A percentile compares a stretch with the other conserved stretches of the same genome.
Conservation (phyloP, 441 rosid genomes). For the Isatis lusitanica region DNA sequence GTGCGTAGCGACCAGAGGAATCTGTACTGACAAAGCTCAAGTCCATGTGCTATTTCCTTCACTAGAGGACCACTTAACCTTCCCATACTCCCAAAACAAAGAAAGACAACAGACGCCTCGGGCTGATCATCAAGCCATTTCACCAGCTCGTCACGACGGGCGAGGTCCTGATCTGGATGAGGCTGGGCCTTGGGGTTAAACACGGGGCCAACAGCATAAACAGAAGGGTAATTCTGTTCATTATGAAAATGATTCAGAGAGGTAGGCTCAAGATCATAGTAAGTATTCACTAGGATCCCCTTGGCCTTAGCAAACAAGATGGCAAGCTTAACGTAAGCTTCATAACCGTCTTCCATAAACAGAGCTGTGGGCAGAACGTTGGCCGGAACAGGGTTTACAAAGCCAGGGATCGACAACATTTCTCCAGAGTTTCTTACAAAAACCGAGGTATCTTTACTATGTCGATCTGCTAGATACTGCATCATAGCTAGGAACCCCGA, state of each 20-base stretch:
- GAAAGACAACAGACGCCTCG: constrained; percentile 38
- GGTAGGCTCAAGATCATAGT: constrained; percentile 44
- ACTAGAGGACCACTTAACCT: constrained; percentile 36
- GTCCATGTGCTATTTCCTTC: constrained; percentile 44
- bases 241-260: constrained; percentile 33
- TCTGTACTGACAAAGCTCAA: constrained; percentile 43
- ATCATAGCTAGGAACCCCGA: constrained; percentile 42
- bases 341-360: constrained; percentile 36
- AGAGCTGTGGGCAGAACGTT: constrained; percentile 40
- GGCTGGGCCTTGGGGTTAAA: constrained; percentile 44
- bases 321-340: constrained; percentile 33
- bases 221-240: constrained; percentile 28
- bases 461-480: constrained; percentile 36
- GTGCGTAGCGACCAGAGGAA: constrained; percentile 50
- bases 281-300: constrained; percentile 46
- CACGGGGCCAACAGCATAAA: constrained; percentile 57
- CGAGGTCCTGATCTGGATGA: constrained; percentile 42
- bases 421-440: constrained; percentile 26
- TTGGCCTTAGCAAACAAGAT: constrained; percentile 39
- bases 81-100: constrained; percentile 48
- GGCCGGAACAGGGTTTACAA: constrained; percentile 40
- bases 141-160: constrained; percentile 33
- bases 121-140: constrained; percentile 49
- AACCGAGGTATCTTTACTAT: constrained; percentile 19
- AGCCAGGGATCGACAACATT: constrained; percentile 39